Evolutionary conservation across 768 basidiomycete species (phyloP).

Genomic region (Kwoniella dendrophila): DNA sequence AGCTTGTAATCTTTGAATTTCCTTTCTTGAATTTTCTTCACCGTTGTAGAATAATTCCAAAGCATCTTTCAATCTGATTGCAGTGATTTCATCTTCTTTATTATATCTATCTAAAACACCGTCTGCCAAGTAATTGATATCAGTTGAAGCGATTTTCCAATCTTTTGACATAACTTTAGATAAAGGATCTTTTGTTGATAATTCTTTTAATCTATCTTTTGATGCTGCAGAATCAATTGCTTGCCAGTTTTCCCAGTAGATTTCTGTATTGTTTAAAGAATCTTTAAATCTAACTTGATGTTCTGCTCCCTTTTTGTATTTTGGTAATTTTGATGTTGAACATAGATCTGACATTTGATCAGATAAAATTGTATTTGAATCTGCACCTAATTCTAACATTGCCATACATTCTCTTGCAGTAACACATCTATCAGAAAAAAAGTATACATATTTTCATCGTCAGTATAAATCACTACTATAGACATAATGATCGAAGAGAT

Average conservation of each 20-base stretch:
- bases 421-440: conserved; percentile 31
- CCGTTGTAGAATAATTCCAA: conserved; percentile 33
- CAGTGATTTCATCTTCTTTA: conserved; percentile 40
- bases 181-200: conserved; percentile 39
- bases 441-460: too few relatives aligned
- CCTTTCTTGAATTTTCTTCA: conserved; percentile 23
- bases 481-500: background rate
- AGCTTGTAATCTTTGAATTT: conserved; percentile 29
- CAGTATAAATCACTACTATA: too few relatives aligned
- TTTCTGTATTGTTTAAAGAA: conserved; percentile 31
- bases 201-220: conserved; percentile 24
- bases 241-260: conserved; percentile 29
- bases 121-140: conserved; percentile 40
- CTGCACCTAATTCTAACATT: conserved; percentile 41
- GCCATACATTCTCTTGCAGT: conserved; percentile 44
- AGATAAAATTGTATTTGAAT: conserved; percentile 37
- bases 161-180: conserved; percentile 28
- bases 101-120: conserved; percentile 46
- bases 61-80: conserved; percentile 34
- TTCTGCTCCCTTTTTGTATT: conserved; percentile 28
- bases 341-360: conserved; percentile 27
- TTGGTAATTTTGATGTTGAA: conserved; percentile 18
- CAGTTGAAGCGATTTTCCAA: conserved; percentile 29
- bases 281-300: conserved; percentile 29
- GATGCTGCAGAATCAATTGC: conserved; percentile 22